Base-by-base conservation (phyloP, 176 grass and related monocot genomes). In the Themeda triandra region DNA sequence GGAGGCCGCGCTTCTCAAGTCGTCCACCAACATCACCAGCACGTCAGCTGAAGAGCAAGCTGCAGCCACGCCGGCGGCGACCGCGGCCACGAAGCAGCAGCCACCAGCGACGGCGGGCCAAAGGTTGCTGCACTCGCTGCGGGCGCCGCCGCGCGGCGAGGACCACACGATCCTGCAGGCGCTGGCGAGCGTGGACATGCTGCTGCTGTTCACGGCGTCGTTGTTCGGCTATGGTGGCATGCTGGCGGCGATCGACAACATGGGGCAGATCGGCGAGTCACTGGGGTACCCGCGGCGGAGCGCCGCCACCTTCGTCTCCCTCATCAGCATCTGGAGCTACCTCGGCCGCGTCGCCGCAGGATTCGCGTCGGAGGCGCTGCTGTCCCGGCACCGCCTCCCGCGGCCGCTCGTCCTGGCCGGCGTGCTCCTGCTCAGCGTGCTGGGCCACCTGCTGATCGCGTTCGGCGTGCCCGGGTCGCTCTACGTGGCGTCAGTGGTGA, bases 141-240 rank as follows among this genome's bases (percentile, higher is more conserved):
- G 78, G 1, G 73, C 90, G 6, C 94, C 94, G 19, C 69, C 88
- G 5, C 60, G 83, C 63, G 94, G 92, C 3, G 90, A 97, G 28
- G 92, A 97, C 90, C 89, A 92, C 87, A 89, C 92, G 33, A 97
- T 97, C 80, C 63, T 88, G 42, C 86, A 97, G 66, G 92, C 95
- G 11, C 39, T 97, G 51, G 83, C 87, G 37, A 94, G 95, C 86
- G 48, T 89, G 51, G 92, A 97, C 88, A 97, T 97, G 90, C 44
- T 97, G 53, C 62, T 94, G 13, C 84, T 94, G 62, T 86, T 97
- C 80, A 36, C 74, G 39, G 84, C 84, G 40, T 84, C 84, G 36
- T 69, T 86, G 64, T 89, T 73, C 75, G 84, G 91, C 76, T 10
- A 78, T 17, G 91, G 91, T 35, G 84, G 91, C 2, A 89, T 81